Base-by-base conservation (phyloP, 441 rosid genomes). In the Manihot esculenta region DNA sequence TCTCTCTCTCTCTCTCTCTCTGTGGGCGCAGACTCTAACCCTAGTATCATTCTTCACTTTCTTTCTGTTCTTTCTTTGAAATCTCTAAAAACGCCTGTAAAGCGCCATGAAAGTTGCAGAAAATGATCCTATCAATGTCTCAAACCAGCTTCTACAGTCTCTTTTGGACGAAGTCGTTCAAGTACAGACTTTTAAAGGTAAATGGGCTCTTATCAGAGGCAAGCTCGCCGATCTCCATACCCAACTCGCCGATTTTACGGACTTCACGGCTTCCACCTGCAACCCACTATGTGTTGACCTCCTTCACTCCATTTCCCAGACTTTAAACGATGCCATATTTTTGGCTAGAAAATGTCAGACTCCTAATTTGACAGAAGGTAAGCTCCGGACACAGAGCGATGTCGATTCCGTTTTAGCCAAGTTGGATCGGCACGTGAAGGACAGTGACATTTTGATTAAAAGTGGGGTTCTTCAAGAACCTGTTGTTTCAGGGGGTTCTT, bases 361-460 rank as follows among this genome's bases (percentile, higher is more conserved):
- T 8, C 44, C 76, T 13, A 72, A 75, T 72, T 85, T 91, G 59
- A 59, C 84, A 1, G 81, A 89, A 44, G 99, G 97, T 5, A 94
- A 94, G 82, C 92, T 94, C 70, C 82, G 78, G 75, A 90, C 99
- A 24, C 99, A 94, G 84, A 94, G 93, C 63, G 92, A 90, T n/a
- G 80, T 94, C 53, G 97, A 90, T 65, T 88, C 97, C 7, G 71
- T 88, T 66, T 70, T 87, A 72, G 86, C 97, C 9, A 82, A 79
- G 56, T 78, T 94, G 66, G 94, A 85, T 61, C 84, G 87, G n/a
- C 89, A 87, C 68, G 83, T 87, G 20, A 81, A 70, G 50, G 99
- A 94, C 50, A 71, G 83, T 20, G 91, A 85, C 66, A 81, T 94
- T 78, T 42, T 94, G 64, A 86, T 90, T 11, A 78, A 70, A 42